Evolutionary conservation across 805 yeast species (phyloP).

Genomic region (Wickerhamiella shivajii): DNA sequence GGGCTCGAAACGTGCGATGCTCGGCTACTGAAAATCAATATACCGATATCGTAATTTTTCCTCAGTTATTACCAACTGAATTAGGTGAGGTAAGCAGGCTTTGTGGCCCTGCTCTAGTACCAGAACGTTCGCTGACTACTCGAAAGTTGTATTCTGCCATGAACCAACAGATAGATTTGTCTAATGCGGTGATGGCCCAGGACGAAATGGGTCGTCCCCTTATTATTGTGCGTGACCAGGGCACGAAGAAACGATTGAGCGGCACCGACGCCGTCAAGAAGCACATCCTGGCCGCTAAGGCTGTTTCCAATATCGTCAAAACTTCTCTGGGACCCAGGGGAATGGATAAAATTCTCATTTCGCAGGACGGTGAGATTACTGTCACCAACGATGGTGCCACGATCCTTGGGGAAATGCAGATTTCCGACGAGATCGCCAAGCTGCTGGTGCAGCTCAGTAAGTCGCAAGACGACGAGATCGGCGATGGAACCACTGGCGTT

Average conservation of each 20-base stretch:
- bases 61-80: no score
- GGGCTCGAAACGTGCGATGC: no score
- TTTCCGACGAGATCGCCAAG: constrained; percentile 92
- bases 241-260: constrained; percentile 45
- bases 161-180: constrained; percentile 64
- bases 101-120: no score
- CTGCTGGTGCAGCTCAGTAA: constrained; percentile 82
- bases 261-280: constrained; percentile 67
- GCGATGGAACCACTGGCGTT: constrained; percentile 98
- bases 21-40: background rate
- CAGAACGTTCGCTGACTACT: no score
- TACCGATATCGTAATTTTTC: no score
- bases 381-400: constrained; percentile 99
- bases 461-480: constrained; percentile 96
- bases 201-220: constrained; percentile 99
- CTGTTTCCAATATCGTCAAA: constrained; percentile 82
- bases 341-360: constrained; percentile 85
- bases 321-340: constrained; percentile 97
- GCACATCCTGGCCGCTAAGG: constrained; percentile 87
- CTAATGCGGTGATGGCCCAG: constrained; percentile 97
- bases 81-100: no score
- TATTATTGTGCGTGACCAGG: constrained; percentile 85
- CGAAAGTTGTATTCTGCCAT: no score
- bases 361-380: constrained; percentile 95
- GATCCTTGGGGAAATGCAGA: constrained; percentile 86